Conservation (phyloP, 2,329 filamentous ascomycete species). For the Cercospora sp. region DNA sequence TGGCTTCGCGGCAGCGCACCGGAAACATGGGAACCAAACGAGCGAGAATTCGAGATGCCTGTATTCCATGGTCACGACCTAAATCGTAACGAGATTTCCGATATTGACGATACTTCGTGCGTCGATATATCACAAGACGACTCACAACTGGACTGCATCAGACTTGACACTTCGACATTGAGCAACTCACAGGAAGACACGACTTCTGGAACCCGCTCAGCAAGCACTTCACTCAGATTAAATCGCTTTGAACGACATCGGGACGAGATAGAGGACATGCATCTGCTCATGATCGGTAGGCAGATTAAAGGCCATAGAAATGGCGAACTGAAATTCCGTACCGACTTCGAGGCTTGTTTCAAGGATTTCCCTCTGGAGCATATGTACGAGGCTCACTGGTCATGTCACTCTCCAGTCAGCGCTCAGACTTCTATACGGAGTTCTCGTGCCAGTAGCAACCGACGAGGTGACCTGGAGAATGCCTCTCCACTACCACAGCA, state of each 20-base stretch:
- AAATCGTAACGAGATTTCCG: neutral
- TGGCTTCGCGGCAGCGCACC: neutral
- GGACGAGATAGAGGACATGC: constrained; percentile 9
- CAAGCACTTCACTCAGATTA: constrained; percentile 2
- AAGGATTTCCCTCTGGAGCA: constrained; percentile 20
- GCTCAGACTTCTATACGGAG: constrained; percentile 8
- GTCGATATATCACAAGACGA: neutral
- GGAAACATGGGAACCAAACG: constrained; percentile 2
- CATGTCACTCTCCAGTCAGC: constrained; percentile 14
- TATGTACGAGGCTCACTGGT: constrained; percentile 10
- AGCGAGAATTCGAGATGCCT: constrained; percentile 1
- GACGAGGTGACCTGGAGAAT: neutral
- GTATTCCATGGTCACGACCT: neutral
- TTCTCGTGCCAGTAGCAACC: neutral
- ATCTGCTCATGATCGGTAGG: constrained; percentile 6
- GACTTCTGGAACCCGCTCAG: neutral
- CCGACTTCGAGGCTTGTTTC: constrained; percentile 19
- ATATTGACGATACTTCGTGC: neutral
- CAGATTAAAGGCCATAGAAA: constrained; percentile 1
- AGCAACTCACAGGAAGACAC: neutral
- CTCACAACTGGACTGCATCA: neutral
- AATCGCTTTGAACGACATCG: constrained; percentile 11
- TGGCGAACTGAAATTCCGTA: constrained; percentile 15
- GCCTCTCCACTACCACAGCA: neutral
- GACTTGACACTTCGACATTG: neutral